Percentiles rank a stretch among this genome's conserved stretches.
phyloP scores from a whole-genome alignment of 768 basidiomycete species.

The Terana coerulea region DNA sequence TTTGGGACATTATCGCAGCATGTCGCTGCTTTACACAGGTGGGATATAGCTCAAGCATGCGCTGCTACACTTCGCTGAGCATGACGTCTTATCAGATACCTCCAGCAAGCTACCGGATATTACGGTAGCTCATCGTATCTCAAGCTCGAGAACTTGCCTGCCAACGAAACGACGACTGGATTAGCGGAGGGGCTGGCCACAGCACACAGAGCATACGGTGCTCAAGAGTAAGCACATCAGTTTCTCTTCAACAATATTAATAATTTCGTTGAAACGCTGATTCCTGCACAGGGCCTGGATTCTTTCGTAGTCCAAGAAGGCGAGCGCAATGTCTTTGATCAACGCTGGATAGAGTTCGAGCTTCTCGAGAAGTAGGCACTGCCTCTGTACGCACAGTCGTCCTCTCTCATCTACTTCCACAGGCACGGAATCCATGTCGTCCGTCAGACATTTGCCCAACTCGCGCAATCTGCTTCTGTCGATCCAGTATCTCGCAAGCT shows the following conservation, averaged over 20 bases:
- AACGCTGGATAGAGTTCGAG: conserved; percentile 84
- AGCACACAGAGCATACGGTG: conserved; percentile 73
- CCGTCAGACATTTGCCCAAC: conserved; percentile 72
- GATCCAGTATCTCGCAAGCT: conserved; percentile 37
- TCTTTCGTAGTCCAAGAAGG: conserved; percentile 87
- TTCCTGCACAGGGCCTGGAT: conserved; percentile 59
- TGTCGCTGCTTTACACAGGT: conserved; percentile 76
- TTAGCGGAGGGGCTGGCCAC: conserved; percentile 74
- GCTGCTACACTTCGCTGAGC: not conserved
- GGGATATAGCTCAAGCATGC: conserved; percentile 13
- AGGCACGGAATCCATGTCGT: conserved; percentile 76
- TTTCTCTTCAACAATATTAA: not conserved
- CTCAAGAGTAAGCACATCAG: conserved; percentile 41
- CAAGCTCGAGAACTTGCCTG: conserved; percentile 56
- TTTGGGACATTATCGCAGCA: conserved; percentile 79
- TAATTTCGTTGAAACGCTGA: not conserved
- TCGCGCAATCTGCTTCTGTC: conserved; percentile 55
- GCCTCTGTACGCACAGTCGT: not conserved
- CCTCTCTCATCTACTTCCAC: not conserved
- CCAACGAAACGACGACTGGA: conserved; percentile 66
- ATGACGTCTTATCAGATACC: conserved; percentile 50
- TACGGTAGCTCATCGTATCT: conserved; percentile 55
- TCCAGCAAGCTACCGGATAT: conserved; percentile 63
- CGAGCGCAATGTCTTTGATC: conserved; percentile 95
- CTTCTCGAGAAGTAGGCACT: conserved; percentile 67